phyloP scores from a whole-genome alignment of 352 stramenopile genomes.

The Phytopythium vexans region DNA sequence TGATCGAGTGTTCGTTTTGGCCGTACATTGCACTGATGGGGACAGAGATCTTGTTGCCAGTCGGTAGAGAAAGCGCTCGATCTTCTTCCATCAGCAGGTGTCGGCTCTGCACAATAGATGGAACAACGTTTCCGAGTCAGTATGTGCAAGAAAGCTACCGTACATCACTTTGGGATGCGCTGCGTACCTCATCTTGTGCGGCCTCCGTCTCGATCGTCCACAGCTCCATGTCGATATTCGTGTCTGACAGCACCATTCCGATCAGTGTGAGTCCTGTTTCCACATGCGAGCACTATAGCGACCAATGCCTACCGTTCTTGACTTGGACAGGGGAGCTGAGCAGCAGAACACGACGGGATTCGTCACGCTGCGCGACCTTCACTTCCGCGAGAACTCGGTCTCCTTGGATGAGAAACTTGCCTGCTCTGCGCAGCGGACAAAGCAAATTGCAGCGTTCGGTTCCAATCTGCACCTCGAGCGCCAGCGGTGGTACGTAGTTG shows the following conservation, averaged over 20 bases:
- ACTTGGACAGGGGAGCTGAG: slow-evolving; percentile 86
- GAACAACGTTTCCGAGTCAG: not conserved
- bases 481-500: slow-evolving; percentile 82
- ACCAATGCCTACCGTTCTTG: slow-evolving; percentile 63
- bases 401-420: slow-evolving; percentile 87
- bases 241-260: slow-evolving; percentile 33
- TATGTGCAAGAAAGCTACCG: not conserved
- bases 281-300: not conserved
- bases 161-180: no score
- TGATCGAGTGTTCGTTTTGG: slow-evolving; percentile 71
- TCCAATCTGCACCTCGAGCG: slow-evolving; percentile 82
- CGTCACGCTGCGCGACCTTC: slow-evolving; percentile 84
- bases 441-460: slow-evolving; percentile 66
- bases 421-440: slow-evolving; percentile 76
- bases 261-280: slow-evolving; percentile 6
- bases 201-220: slow-evolving; percentile 66
- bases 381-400: slow-evolving; percentile 84
- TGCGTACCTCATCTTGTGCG: slow-evolving; percentile 40
- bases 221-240: slow-evolving; percentile 78
- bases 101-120: slow-evolving; percentile 1
- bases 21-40: slow-evolving; percentile 79
- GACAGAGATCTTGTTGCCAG: slow-evolving; percentile 81
- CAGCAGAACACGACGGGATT: slow-evolving; percentile 78
- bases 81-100: slow-evolving; percentile 17
- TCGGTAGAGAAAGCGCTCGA: slow-evolving; percentile 27